Conservation (phyloP, 139 green algal species). For the Chlorella sp. region DNA sequence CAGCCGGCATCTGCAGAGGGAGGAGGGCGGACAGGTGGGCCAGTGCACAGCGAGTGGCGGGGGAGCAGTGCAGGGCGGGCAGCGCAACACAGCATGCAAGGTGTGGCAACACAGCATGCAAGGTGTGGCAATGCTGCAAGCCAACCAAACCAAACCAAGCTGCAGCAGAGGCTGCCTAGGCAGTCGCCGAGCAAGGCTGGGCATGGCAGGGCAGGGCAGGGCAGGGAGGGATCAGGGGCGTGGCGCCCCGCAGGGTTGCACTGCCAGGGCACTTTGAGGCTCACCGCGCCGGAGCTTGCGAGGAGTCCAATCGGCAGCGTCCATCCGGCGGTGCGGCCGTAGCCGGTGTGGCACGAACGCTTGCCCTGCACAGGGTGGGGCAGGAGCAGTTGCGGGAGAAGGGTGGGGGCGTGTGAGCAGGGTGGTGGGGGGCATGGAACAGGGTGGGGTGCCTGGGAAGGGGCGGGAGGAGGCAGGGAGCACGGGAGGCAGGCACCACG, state of each 20-base stretch:
- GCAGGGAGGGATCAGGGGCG: too few relatives aligned
- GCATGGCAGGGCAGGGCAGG: too few relatives aligned
- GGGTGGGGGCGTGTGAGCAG: background rate
- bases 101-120: too few relatives aligned
- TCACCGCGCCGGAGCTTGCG: background rate
- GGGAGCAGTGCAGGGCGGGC: background rate
- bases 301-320: conserved; percentile 44
- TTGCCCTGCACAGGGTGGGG: conserved; percentile 26
- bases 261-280: too few relatives aligned
- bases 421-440: background rate
- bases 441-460: background rate
- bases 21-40: background rate
- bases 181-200: too few relatives aligned
- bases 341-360: conserved; percentile 58
- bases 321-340: conserved; percentile 51
- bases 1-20: background rate
- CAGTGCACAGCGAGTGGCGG: background rate
- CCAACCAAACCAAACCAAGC: too few relatives aligned
- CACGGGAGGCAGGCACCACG: background rate
- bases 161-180: too few relatives aligned
- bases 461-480: background rate
- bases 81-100: background rate
- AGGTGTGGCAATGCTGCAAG: too few relatives aligned
- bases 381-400: background rate
- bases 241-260: too few relatives aligned